Percentiles rank a stretch among this genome's conserved stretches.
Evolutionary conservation across 2,329 filamentous ascomycete genomes (phyloP).

Genomic region (Exutisphaerella laricina): DNA sequence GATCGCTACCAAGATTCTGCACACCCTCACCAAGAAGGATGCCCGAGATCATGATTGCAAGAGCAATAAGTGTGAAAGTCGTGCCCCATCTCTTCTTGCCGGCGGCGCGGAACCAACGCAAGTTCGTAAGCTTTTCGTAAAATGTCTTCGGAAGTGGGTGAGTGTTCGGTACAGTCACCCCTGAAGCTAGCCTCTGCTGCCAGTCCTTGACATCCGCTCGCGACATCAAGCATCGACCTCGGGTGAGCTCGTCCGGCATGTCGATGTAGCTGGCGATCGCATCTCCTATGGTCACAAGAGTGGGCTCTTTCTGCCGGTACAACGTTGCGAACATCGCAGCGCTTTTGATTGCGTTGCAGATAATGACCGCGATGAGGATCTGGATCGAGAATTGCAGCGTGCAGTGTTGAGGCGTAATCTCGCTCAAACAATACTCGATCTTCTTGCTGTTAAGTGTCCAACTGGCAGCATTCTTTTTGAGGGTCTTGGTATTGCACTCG

Average conservation of each 20-base stretch:
- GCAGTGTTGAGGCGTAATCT: slow-evolving; percentile 7
- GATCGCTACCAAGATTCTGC: neutral
- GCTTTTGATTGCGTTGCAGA: slow-evolving; percentile 12
- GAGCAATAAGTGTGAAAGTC: slow-evolving; percentile 6
- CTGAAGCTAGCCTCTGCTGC: slow-evolving; percentile 2
- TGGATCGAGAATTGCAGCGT: slow-evolving; percentile 14
- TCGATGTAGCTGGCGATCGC: slow-evolving; percentile 20
- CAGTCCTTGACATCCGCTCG: slow-evolving; percentile 12
- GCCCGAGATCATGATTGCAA: slow-evolving; percentile 3
- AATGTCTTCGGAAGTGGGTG: slow-evolving; percentile 6
- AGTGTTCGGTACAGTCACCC: slow-evolving; percentile 5
- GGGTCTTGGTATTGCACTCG: neutral
- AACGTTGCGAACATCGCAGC: slow-evolving; percentile 15
- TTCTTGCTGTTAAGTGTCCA: slow-evolving; percentile 12
- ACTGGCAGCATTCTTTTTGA: slow-evolving; percentile 6
- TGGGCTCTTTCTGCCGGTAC: slow-evolving; percentile 7
- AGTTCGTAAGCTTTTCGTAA: neutral
- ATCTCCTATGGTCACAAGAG: slow-evolving; percentile 21
- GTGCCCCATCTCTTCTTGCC: slow-evolving; percentile 9
- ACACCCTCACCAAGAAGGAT: slow-evolving; percentile 4
- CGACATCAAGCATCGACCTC: slow-evolving; percentile 16
- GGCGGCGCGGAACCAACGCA: slow-evolving; percentile 9
- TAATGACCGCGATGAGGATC: slow-evolving; percentile 14
- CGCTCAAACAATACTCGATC: slow-evolving; percentile 18
- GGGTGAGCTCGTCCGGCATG: slow-evolving; percentile 13